Evolutionary conservation across 2,329 filamentous ascomycete species (phyloP), one percentile per base, ranked within the genome.

Genomic region (Fusarium sp.): DNA sequence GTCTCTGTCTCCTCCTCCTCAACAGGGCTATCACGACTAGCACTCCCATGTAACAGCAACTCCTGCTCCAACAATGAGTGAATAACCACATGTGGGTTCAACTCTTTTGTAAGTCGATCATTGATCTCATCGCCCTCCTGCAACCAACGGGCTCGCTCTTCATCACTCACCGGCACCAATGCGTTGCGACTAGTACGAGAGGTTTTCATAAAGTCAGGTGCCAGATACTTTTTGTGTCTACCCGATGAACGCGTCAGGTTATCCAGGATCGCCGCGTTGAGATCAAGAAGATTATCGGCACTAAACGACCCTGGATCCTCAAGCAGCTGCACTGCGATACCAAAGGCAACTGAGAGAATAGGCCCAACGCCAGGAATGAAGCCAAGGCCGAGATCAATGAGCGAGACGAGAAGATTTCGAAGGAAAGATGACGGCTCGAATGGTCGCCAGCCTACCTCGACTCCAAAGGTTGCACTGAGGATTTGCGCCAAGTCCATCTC

Each of bases 371-470:
- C 61, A 0, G 62, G 62, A 0, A 65, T 4, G 6, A 65, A 34
- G 2, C 62, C 47, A 3, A 65, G 33, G 3, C n/a, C 61, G 1
- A 49, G 16, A 2, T 46, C 37, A 0, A 52, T 7, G 2, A 60
- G 13, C 0, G 20, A n/a, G 0, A 53, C 2, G 2, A 65, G 1
- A 1, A 65, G 4, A 5, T 53, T 5, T 11, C 23, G 16, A 1
- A 65, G 41, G 4, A 58, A 65, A 0, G 16, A n/a, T 2, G 28
- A 31, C 8, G 45, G 33, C 20, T 65, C 31, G 7, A 49, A 65
- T 1, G 62, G 62, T 16, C 62, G 15, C 62, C 62, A 65, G 0
- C 62, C 62, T 2, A 65, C 20, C 0, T 65, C 54, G 1, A 65
- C 61, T 1, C 38, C 60, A 41, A 65, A 65, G 0, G 54, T 65